Evolutionary conservation across 2,329 filamentous ascomycete species (phyloP).

Genomic region (Cylindrodendrum hubeiense): DNA sequence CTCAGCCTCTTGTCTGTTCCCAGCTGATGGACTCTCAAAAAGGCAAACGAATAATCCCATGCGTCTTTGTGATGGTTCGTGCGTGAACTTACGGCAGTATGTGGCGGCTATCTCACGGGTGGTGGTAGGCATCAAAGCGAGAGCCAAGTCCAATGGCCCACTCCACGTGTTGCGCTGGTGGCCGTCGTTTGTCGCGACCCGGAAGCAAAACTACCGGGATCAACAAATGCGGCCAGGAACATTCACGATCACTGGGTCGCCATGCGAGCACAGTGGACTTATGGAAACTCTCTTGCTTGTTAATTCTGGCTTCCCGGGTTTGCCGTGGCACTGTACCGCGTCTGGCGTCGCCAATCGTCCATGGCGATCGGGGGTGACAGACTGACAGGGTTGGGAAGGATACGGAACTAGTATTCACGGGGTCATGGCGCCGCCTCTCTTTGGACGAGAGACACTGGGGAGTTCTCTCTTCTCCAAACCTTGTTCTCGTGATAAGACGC

Average conservation of each 20-base stretch:
- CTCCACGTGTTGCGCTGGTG: slow-evolving; percentile 38
- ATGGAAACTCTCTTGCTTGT: not conserved
- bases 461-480: not conserved
- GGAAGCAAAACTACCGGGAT: slow-evolving; percentile 17
- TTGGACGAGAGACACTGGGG: not conserved
- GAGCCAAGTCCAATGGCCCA: slow-evolving; percentile 36
- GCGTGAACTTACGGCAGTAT: not conserved
- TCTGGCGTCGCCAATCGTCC: not conserved
- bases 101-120: not conserved
- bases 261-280: not conserved
- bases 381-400: not conserved
- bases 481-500: not conserved
- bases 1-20: not conserved
- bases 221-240: slow-evolving; percentile 23
- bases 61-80: not conserved
- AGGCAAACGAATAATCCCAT: not conserved
- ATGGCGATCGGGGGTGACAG: not conserved
- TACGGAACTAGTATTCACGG: not conserved
- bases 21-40: not conserved
- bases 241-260: not conserved
- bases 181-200: slow-evolving; percentile 30
- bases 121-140: slow-evolving; percentile 9
- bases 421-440: not conserved
- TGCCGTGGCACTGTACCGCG: not conserved
- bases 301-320: not conserved